phyloP scores from a whole-genome alignment of 371 early-diverging fungal genomes.

The Lichtheimia ramosa region DNA sequence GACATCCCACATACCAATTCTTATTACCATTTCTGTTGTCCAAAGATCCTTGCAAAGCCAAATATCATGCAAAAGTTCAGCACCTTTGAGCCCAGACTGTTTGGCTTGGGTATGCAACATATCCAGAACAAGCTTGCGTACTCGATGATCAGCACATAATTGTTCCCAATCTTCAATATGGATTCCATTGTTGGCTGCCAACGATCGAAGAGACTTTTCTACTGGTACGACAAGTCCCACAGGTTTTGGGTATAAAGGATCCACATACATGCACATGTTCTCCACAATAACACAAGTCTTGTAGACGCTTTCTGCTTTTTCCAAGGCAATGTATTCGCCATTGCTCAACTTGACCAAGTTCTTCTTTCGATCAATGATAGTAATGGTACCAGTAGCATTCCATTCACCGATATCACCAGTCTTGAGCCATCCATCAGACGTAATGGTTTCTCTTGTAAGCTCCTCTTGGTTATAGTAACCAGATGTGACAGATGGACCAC shows the following conservation, averaged over 20 bases:
- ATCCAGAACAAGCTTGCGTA: constrained; percentile 19
- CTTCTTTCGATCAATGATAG: constrained; percentile 82
- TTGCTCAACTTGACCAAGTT: constrained; percentile 79
- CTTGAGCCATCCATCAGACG: constrained; percentile 84
- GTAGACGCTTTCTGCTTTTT: constrained; percentile 95
- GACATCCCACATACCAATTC: neutral
- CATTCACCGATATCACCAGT: constrained; percentile 89
- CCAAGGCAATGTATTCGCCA: constrained; percentile 96
- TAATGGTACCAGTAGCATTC: constrained; percentile 62
- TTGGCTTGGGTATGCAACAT: constrained; percentile 32
- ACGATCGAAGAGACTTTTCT: constrained; percentile 26
- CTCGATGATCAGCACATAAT: constrained; percentile 23
- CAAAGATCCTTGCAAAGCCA: constrained; percentile 78
- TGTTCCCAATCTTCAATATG: constrained; percentile 24
- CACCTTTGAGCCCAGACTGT: constrained; percentile 57
- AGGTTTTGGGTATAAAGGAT: constrained; percentile 64
- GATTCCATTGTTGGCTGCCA: constrained; percentile 7
- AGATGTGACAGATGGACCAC: constrained; percentile 73
- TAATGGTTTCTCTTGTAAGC: constrained; percentile 69
- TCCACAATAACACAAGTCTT: constrained; percentile 71
- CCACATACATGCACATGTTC: constrained; percentile 87
- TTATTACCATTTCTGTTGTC: constrained; percentile 78
- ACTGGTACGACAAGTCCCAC: constrained; percentile 77
- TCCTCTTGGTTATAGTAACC: constrained; percentile 72
- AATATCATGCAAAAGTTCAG: constrained; percentile 75